Conservation (phyloP, 306 rosid genomes). For the Quercus aquifolioides region DNA sequence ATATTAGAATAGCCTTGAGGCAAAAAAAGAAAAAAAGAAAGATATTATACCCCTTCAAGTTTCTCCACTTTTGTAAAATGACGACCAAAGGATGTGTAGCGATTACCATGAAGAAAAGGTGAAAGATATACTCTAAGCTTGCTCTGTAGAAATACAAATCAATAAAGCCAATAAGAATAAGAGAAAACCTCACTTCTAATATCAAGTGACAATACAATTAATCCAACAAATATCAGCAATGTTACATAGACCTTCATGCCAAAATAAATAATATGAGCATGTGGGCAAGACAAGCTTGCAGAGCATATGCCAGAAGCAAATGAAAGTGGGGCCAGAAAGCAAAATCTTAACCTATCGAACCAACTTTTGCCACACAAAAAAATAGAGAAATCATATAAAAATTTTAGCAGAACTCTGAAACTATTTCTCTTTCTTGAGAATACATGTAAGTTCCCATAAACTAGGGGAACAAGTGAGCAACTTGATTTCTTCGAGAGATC, state of each 20-base stretch:
- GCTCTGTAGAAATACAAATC: conserved; percentile 48
- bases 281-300: not conserved
- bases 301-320: not conserved
- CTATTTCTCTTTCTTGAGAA: not conserved
- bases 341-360: not conserved
- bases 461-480: not conserved
- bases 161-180: conserved; percentile 10
- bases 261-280: not conserved
- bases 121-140: conserved; percentile 72
- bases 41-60: conserved; percentile 66
- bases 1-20: conserved; percentile 9
- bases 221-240: not conserved
- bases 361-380: not conserved
- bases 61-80: conserved; percentile 86
- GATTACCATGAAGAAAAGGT: conserved; percentile 76
- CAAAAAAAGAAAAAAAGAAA: conserved; percentile 14
- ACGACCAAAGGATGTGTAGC: conserved; percentile 91
- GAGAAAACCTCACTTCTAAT: not conserved
- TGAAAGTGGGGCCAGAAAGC: not conserved
- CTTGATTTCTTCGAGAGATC: not conserved
- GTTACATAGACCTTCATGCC: not conserved
- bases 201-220: not conserved
- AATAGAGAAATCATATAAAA: not conserved
- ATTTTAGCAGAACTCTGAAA: not conserved
- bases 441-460: not conserved